These are phyloP conservation scores for Ustilago cynodontis DNA, from an alignment of 1,284 basidiomycete species.

Conservation along the genomic window DNA sequence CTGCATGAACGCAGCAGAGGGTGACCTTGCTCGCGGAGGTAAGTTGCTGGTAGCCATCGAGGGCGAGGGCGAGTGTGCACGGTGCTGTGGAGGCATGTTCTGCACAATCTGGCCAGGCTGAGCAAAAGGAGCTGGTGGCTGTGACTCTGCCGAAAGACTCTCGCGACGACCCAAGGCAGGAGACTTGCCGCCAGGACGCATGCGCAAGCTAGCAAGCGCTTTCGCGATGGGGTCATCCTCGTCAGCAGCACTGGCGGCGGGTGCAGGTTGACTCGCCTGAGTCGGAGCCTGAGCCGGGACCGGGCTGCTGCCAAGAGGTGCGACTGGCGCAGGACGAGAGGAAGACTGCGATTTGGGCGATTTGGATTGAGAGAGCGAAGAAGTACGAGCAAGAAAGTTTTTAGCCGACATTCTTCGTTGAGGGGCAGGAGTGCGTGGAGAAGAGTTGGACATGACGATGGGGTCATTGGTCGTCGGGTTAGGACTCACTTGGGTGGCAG, in stretches of 20 bases:
- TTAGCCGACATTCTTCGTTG: slow-evolving; percentile 59
- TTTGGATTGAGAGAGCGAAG: slow-evolving; percentile 53
- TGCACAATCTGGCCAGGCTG: slow-evolving; percentile 48
- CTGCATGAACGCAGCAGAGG: slow-evolving; percentile 80
- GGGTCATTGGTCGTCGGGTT: slow-evolving; percentile 1
- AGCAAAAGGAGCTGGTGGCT: slow-evolving; percentile 30
- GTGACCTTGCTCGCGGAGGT: slow-evolving; percentile 77
- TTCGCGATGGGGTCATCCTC: slow-evolving; percentile 81
- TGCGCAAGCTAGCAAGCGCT: slow-evolving; percentile 76
- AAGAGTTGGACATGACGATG: background rate
- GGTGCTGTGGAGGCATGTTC: slow-evolving; percentile 47
- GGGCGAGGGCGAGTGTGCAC: slow-evolving; percentile 48
- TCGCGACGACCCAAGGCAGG: slow-evolving; percentile 52
- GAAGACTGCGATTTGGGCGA: slow-evolving; percentile 32
- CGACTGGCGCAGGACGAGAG: slow-evolving; percentile 34
- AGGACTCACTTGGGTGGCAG: slow-evolving; percentile 40
- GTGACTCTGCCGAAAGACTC: slow-evolving; percentile 35
- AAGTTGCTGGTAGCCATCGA: slow-evolving; percentile 41
- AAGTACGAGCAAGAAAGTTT: slow-evolving; percentile 61
- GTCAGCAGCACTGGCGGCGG: slow-evolving; percentile 61
- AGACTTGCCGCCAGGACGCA: slow-evolving; percentile 57
- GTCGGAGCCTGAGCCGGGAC: slow-evolving; percentile 1
- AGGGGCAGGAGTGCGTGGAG: slow-evolving; percentile 15
- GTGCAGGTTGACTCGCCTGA: slow-evolving; percentile 4
- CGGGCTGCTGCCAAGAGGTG: slow-evolving; percentile 23